A percentile compares a stretch with the other conserved stretches of the same genome.
phyloP scores from a whole-genome alignment of 495 filamentous ascomycete species.

The Talaromyces stipitatus region DNA sequence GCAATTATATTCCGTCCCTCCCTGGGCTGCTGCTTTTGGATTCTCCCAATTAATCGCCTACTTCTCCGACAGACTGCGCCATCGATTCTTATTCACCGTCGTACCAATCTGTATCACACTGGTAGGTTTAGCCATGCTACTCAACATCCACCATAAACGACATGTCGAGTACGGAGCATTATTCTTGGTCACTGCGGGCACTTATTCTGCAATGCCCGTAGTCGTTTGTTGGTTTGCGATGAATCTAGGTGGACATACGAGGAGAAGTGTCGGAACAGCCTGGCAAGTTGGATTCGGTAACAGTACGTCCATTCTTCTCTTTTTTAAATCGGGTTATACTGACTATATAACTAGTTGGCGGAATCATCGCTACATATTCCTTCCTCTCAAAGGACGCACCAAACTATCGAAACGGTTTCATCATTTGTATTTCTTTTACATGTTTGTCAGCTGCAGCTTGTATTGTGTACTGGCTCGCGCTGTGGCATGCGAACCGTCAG shows the following conservation, averaged over 20 bases:
- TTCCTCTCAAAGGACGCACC: conserved; percentile 70
- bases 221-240: conserved; percentile 92
- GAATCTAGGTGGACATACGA: conserved; percentile 83
- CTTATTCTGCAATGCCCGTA: conserved; percentile 70
- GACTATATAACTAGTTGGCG: conserved; percentile 41
- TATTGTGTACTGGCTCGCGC: conserved; percentile 49
- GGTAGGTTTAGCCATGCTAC: conserved; percentile 63
- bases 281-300: conserved; percentile 96
- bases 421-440: conserved; percentile 69
- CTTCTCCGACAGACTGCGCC: conserved; percentile 57
- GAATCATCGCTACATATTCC: conserved; percentile 81
- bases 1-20: conserved; percentile 77
- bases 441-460: conserved; percentile 57
- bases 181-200: conserved; percentile 55
- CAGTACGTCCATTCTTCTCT: conserved; percentile 28
- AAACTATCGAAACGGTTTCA: conserved; percentile 65
- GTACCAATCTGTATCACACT: conserved; percentile 57
- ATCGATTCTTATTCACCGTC: conserved; percentile 70
- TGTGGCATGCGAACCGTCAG: conserved; percentile 58
- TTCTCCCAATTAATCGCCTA: conserved; percentile 70
- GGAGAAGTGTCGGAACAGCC: conserved; percentile 72
- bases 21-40: conserved; percentile 70
- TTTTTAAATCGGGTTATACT: neutral
- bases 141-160: conserved; percentile 53
- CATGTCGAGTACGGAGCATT: conserved; percentile 64